phyloP scores from a whole-genome alignment of 768 basidiomycete genomes.

The Chalciporus chontae region DNA sequence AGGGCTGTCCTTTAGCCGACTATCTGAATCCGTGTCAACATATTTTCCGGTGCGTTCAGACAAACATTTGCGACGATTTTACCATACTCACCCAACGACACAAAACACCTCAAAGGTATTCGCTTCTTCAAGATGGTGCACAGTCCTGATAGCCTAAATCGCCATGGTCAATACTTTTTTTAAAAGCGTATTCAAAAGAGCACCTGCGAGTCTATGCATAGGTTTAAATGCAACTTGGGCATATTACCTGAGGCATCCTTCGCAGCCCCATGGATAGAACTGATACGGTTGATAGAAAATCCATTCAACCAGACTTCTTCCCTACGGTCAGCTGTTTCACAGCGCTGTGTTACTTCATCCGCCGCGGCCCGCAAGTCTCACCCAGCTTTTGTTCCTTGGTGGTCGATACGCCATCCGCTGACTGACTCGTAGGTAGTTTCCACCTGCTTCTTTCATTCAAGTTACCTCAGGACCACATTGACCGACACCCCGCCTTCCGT shows the following conservation, averaged over 20 bases:
- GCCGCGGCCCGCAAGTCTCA: too few relatives aligned
- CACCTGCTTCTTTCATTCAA: background rate
- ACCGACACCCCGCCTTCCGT: slow-evolving; percentile 1
- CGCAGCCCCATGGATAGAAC: slow-evolving; percentile 16
- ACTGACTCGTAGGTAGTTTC: background rate
- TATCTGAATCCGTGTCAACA: background rate
- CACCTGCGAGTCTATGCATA: background rate
- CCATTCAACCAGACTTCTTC: too few relatives aligned
- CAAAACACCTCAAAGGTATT: too few relatives aligned
- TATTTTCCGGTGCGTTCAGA: background rate
- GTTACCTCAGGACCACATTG: background rate
- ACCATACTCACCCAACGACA: background rate
- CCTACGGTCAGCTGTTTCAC: too few relatives aligned
- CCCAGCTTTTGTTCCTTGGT: too few relatives aligned
- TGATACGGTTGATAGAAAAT: slow-evolving; percentile 21
- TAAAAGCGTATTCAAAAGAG: background rate
- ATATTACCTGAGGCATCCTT: slow-evolving; percentile 7
- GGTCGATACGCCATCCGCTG: too few relatives aligned
- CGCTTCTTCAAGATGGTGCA: too few relatives aligned
- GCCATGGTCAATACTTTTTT: too few relatives aligned
- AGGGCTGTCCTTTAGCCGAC: background rate
- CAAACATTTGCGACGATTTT: background rate
- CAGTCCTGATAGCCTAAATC: too few relatives aligned
- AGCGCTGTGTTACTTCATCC: background rate
- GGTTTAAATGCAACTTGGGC: slow-evolving; percentile 1